These are phyloP conservation scores for Kuraishia piskuri DNA, from an alignment of 805 yeast genomes.

Conservation along the genomic window DNA sequence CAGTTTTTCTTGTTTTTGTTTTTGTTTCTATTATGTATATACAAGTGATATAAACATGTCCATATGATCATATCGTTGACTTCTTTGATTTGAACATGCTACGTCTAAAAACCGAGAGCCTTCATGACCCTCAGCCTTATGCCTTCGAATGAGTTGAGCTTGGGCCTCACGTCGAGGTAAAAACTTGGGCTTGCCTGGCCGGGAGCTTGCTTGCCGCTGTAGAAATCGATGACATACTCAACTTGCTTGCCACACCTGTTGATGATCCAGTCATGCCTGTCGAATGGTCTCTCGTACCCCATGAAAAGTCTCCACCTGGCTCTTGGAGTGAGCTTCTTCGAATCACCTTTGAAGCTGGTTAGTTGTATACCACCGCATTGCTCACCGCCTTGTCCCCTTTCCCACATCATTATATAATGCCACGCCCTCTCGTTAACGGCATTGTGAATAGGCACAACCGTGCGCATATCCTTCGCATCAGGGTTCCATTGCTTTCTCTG, in stretches of 20 bases:
- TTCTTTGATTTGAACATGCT: not conserved
- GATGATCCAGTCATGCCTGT: conserved; percentile 91
- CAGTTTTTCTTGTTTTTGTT: not conserved
- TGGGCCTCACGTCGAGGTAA: conserved; percentile 87
- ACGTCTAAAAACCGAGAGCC: conserved; percentile 44
- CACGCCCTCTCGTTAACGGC: conserved; percentile 91
- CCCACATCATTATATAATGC: conserved; percentile 82
- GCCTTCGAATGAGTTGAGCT: conserved; percentile 77
- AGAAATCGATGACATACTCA: conserved; percentile 92
- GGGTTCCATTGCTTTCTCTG: conserved; percentile 85
- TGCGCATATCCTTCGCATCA: conserved; percentile 69
- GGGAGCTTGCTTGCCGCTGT: conserved; percentile 38
- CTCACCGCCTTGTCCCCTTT: conserved; percentile 45
- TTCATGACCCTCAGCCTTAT: conserved; percentile 54
- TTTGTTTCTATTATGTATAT: not conserved
- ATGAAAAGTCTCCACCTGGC: conserved; percentile 61
- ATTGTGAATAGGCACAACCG: conserved; percentile 91
- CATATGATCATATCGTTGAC: not conserved
- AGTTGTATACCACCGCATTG: conserved; percentile 80
- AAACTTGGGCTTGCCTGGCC: conserved; percentile 47
- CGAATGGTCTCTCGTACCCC: conserved; percentile 80
- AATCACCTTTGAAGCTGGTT: conserved; percentile 84
- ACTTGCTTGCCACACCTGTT: conserved; percentile 76
- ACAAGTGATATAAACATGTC: not conserved
- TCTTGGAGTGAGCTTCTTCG: conserved; percentile 77